Conservation (phyloP, 305 asterid species). For the Fraxinus ornus region DNA sequence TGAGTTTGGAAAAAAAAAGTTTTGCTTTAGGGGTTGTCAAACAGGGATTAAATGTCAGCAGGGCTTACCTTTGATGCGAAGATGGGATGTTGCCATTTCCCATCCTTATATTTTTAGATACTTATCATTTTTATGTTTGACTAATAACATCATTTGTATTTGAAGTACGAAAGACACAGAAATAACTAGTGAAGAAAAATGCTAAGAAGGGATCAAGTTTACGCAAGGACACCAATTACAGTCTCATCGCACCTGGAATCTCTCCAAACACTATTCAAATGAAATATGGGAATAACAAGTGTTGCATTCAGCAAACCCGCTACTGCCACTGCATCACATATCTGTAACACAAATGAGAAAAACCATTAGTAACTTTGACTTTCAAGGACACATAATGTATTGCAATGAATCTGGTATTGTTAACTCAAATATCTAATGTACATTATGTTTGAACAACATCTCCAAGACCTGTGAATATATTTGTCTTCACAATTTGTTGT, state of each 20-base stretch:
- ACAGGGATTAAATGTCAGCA: neutral
- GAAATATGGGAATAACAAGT: conserved; percentile 95
- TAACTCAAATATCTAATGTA: neutral
- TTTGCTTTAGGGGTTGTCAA: too few species aligned
- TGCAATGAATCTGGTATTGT: neutral
- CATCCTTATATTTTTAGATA: neutral
- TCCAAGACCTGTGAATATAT: neutral
- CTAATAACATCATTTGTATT: neutral
- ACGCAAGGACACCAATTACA: neutral
- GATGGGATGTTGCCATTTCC: neutral
- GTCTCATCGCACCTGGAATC: conserved; percentile 75
- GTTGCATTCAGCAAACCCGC: conserved; percentile 98
- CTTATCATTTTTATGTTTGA: neutral
- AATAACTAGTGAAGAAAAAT: neutral
- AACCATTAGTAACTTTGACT: conserved; percentile 4
- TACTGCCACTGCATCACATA: conserved; percentile 98
- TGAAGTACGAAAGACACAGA: neutral
- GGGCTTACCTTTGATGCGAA: neutral
- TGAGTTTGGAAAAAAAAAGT: too few species aligned
- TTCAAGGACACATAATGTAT: neutral
- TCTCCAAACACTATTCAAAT: conserved; percentile 93
- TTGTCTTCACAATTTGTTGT: neutral
- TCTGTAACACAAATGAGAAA: conserved; percentile 44
- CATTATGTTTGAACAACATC: neutral
- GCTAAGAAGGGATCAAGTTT: neutral